A percentile compares a stretch with the other conserved stretches of the same genome.
Conservation (phyloP, 345 rosid species). For the Sisymbrium altissimum region DNA sequence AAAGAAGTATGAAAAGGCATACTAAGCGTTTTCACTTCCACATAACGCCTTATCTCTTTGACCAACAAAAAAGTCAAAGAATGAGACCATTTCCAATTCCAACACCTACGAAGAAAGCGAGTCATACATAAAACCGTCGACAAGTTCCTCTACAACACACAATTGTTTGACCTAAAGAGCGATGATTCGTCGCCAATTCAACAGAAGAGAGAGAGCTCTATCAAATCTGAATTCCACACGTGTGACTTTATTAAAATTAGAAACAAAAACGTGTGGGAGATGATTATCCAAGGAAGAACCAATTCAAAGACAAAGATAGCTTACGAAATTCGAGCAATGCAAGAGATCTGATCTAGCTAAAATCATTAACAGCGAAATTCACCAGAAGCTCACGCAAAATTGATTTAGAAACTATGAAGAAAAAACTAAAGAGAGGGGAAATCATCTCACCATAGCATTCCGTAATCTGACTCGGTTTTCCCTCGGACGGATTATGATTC, state of each 20-base stretch:
- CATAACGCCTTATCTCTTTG: conserved; percentile 32
- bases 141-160: not conserved
- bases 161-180: conserved; percentile 9
- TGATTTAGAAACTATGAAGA: not conserved
- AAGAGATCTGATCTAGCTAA: conserved; percentile 43
- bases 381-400: not conserved
- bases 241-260: not conserved
- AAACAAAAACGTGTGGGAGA: not conserved
- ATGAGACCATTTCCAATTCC: conserved; percentile 20
- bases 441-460: conserved; percentile 83
- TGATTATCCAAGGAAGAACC: not conserved
- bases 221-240: conserved; percentile 18
- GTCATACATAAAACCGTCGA: conserved; percentile 19
- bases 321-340: conserved; percentile 31
- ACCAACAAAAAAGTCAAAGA: conserved; percentile 31
- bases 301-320: not conserved
- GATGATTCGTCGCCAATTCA: conserved; percentile 29
- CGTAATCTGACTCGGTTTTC: conserved; percentile 47
- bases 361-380: conserved; percentile 19
- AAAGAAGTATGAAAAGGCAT: conserved; percentile 15
- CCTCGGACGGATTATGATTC: conserved; percentile 13
- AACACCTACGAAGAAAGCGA: conserved; percentile 27
- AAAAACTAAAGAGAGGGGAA: not conserved
- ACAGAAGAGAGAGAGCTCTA: conserved; percentile 16
- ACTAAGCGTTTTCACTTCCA: conserved; percentile 14